Evolutionary conservation across 148 eudicot species (phyloP), one percentile per base, ranked within the genome.

Genomic region (Vaccinium corymbosum): DNA sequence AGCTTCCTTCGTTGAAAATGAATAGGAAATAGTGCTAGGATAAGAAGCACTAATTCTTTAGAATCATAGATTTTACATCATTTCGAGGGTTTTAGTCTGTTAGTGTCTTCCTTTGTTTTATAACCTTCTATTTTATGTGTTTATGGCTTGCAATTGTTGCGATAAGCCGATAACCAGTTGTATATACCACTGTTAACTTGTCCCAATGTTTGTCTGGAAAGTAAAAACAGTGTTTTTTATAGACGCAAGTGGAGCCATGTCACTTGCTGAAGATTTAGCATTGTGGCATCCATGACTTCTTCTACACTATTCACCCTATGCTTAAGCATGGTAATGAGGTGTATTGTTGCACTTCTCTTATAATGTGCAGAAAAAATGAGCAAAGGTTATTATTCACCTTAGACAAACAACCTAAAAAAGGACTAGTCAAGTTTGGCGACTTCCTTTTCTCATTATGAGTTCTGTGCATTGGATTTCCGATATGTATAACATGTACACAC

Each of bases 241-340:
- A 19, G 64, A 49, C 59, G 27, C 84, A 86, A 87, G 92, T 80
- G 85, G 80, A 85, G 86, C 89, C 82, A 85, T 88, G 85, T 84
- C 83, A 87, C 84, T 84, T 85, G 85, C 84, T 84, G 25, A 25
- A 86, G 85, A 83, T 76, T 79, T 76, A 42, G 52, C 89, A 85
- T 76, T 11, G 61, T 80, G 87, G 80, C 86, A 86, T 85, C 80
- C 64, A 80, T 78, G 75, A 76, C 50, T 80, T 91, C 87, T 88
- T 87, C 89, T 61, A 80, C 35, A 85, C 32, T 35, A 80, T 71
- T 11, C 27, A 29, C 8, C 19, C 20, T 42, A 82, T 48, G 80
- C 38, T 79, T 32, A 51, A n/a, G 52, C 52, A 57, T 78, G 72
- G 57, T 81, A 29, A 73, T 2, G 42, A 85, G 80, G 14, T 79